Evolutionary conservation across 192 early-diverging fungal species (phyloP), one percentile per base, ranked within the genome.

Genomic region (Phycomyces blakesleeanus): DNA sequence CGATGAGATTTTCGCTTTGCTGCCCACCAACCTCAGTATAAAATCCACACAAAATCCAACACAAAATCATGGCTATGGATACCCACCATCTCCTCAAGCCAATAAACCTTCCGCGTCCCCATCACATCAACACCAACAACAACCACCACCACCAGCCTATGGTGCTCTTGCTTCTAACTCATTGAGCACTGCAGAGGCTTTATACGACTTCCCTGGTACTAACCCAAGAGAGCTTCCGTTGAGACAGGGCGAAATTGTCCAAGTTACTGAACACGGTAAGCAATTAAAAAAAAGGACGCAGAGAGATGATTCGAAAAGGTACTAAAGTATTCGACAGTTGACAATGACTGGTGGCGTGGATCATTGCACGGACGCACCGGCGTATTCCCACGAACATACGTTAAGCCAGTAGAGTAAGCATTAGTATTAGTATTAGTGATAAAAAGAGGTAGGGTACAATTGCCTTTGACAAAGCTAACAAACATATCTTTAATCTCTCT

Each of bases 121-220:
- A 38, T 20, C 6, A 14, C 7, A 56, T 37, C 54, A 20, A 40
- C 7, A 14, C 44, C 55, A 40, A 5, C 29, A 37, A 55, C 55
- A 29, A 7, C 56, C 56, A 15, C 55, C 57, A 37, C 66, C 72
- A 26, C 72, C 72, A 8, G 55, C 58, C 3, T 68, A 59, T 39
- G 34, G 42, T 16, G 11, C 62, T 14, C 51, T 15, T 12, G 16
- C 40, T 51, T 26, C 51, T 15, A 38, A 53, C 18, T 64, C 63
- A 8, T 29, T 65, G 24, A 34, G 44, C 9, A 71, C 70, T 24
- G 85, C 77, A 40, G 66, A 75, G 24, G 87, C 87, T 15, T 53
- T 86, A 49, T 89, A 86, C 60, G 87, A 89, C 57, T 89, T 79
- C 57, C 64, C 75, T 9, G 86, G 84, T 14, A 37, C 40, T n/a